Percentiles rank a stretch among this genome's conserved stretches.
Evolutionary conservation across 139 green algal genomes (phyloP).

Genomic region (Chlorella sorokiniana): DNA sequence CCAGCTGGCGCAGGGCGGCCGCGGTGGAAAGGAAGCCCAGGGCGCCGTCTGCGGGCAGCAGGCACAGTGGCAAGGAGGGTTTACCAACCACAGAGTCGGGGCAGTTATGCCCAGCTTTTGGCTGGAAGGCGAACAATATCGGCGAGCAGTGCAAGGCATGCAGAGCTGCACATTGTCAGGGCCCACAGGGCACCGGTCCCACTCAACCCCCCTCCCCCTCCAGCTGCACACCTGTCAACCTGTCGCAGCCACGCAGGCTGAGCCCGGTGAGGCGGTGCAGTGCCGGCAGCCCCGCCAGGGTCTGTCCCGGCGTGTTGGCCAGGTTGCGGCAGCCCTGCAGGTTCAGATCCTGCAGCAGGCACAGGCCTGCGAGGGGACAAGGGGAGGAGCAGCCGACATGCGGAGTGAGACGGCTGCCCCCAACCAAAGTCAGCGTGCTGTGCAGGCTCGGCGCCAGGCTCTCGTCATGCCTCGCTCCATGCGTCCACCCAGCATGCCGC

Average conservation of each 20-base stretch:
- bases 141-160: too few species aligned
- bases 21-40: conserved; percentile 21
- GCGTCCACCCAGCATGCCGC: too few species aligned
- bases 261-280: conserved; percentile 36
- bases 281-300: conserved; percentile 30
- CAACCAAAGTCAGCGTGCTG: not conserved
- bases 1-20: conserved; percentile 32
- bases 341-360: conserved; percentile 38
- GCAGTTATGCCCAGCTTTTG: too few species aligned
- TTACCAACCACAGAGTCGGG: too few species aligned
- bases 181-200: too few species aligned
- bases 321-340: conserved; percentile 57
- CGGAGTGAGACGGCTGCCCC: not conserved
- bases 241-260: conserved; percentile 54
- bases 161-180: too few species aligned
- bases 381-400: not conserved
- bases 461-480: too few species aligned
- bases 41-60: conserved; percentile 18
- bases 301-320: conserved; percentile 2
- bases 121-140: too few species aligned
- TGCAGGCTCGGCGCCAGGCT: too few species aligned
- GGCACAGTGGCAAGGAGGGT: too few species aligned
- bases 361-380: conserved; percentile 13
- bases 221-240: conserved; percentile 26
- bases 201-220: too few species aligned